A percentile compares a stretch with the other conserved stretches of the same genome.
These are phyloP conservation scores for Cubamyces sp. DNA, from an alignment of 768 basidiomycete species.

Conservation along the genomic window DNA sequence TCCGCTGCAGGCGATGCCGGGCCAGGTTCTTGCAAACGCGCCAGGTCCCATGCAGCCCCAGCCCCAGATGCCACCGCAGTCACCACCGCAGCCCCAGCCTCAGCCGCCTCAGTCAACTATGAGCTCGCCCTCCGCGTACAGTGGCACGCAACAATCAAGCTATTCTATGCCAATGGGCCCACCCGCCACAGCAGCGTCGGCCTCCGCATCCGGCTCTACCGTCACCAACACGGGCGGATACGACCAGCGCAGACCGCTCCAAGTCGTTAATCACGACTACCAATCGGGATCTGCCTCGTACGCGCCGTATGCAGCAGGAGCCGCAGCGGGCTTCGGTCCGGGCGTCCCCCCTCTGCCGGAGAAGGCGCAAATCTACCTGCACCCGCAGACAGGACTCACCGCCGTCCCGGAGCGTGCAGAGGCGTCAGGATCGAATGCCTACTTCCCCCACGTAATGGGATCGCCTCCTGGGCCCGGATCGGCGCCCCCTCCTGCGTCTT, in stretches of 20 bases:
- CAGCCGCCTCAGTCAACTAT: neutral
- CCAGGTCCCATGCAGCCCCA: neutral
- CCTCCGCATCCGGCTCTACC: neutral
- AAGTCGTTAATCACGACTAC: conserved; percentile 12
- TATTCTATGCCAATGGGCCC: neutral
- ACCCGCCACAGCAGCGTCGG: neutral
- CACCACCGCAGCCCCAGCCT: neutral
- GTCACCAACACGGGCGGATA: neutral
- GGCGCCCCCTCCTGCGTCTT: neutral
- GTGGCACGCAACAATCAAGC: neutral
- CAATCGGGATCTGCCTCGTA: neutral
- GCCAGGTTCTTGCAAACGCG: neutral
- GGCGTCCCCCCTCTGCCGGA: neutral
- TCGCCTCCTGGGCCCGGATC: neutral
- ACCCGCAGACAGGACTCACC: conserved; percentile 14
- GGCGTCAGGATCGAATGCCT: conserved; percentile 5
- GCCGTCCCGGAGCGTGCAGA: conserved; percentile 1
- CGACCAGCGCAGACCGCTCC: conserved; percentile 10
- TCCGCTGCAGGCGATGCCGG: neutral
- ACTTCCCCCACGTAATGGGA: neutral
- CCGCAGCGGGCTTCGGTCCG: no score
- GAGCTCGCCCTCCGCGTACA: conserved; percentile 1
- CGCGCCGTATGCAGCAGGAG: neutral
- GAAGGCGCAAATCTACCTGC: conserved; percentile 18
- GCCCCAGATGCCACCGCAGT: neutral